Evolutionary conservation across 805 yeast genomes (phyloP), one percentile per base, ranked within the genome.

Genomic region (Deakozyma indianensis): DNA sequence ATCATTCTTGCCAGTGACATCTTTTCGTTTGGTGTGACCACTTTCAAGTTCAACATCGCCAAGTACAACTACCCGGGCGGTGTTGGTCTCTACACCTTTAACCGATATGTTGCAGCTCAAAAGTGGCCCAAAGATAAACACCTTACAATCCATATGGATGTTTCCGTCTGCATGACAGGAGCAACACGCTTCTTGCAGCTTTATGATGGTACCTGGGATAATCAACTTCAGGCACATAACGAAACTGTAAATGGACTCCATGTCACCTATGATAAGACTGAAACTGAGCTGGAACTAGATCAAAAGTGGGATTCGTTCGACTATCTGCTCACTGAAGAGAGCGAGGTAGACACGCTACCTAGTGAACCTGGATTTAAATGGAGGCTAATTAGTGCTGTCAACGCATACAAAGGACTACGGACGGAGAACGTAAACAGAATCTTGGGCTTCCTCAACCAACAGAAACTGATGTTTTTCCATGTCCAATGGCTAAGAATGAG

Each of bases 11-110:
- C 65, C 1, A 52, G 69, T 0, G 62, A 66, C 22, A 14, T 68
- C 0, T 41, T 58, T 0, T 65, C 75, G 1, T 47, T 71, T 3
- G 43, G 62, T 0, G 43, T 68, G 2, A 73, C 88, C 0, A 40
- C 71, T 1, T 56, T 69, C 9, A 78, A 78, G 69, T 74, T 80
- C 0, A 71, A 69, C 42, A 68, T 77, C 3, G 85, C 95, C 0
- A 70, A 81, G 43, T 66, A 66, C 59, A 90, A 90, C 60, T 90
- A 90, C 57, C 95, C 96, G 2, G 96, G 96, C 11, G 96, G 96
- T 0, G 69, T 63, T 1, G 95, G 95, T 0, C 62, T 87, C 27
- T 49, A 57, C 15, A 55, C 56, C 21, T 69, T 83, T 47, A 82
- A 85, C 54, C 53, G 66, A 7, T 57, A 65, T 38, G 18, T 32